These are phyloP conservation scores for Borovskyia barvae DNA, from an alignment of 208 protist species.

Conservation along the genomic window DNA sequence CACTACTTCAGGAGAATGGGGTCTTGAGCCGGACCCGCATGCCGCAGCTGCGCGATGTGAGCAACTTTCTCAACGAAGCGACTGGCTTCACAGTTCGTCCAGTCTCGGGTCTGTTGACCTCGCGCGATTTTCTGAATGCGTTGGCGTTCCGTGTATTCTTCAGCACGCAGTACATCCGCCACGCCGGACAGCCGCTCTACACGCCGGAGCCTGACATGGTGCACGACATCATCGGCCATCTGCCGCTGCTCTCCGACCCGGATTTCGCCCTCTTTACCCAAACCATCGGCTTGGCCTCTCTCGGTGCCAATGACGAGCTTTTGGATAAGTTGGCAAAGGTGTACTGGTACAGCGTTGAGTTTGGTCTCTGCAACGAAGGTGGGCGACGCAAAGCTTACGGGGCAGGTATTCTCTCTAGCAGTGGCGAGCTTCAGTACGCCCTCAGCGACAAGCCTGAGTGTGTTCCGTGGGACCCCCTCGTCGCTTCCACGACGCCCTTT, in stretches of 20 bases:
- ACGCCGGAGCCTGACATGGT: conserved; percentile 96
- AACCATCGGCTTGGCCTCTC: conserved; percentile 96
- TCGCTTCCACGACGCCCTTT: conserved; percentile 65
- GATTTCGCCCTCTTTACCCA: conserved; percentile 97
- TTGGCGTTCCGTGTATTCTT: conserved; percentile 96
- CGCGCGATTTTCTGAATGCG: conserved; percentile 95
- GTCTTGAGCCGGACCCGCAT: conserved; percentile 87
- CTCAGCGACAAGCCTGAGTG: conserved; percentile 47
- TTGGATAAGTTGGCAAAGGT: conserved; percentile 90
- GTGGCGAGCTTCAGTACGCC: conserved; percentile 90
- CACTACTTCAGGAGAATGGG: conserved; percentile 91
- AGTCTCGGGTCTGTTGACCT: conserved; percentile 92
- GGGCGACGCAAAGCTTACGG: conserved; percentile 91
- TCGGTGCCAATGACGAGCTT: conserved; percentile 94
- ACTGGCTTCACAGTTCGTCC: conserved; percentile 94
- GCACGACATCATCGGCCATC: conserved; percentile 96
- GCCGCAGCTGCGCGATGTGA: conserved; percentile 94
- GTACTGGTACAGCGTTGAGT: conserved; percentile 97
- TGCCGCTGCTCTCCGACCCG: conserved; percentile 94
- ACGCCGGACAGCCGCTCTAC: conserved; percentile 93
- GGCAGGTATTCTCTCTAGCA: conserved; percentile 93
- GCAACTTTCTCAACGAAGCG: conserved; percentile 87
- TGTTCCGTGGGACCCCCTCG: conserved; percentile 60
- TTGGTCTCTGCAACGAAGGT: conserved; percentile 92
- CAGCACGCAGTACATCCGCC: conserved; percentile 97